Conservation (phyloP, 352 stramenopile genomes). For the Blastocystis sp. region DNA sequence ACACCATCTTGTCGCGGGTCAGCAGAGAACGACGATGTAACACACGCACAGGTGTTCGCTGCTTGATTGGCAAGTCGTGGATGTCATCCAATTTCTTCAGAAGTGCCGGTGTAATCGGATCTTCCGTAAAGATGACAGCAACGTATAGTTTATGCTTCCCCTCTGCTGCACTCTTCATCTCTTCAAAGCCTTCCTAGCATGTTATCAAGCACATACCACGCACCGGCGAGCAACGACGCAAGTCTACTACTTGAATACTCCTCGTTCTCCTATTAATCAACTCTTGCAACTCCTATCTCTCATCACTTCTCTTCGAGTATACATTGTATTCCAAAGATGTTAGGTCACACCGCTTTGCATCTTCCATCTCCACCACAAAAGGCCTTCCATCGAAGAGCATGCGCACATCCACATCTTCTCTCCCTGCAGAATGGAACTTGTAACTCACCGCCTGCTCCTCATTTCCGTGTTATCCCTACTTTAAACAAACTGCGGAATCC, state of each 20-base stretch:
- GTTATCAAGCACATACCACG: not conserved
- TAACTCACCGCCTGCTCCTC: conserved; percentile 42
- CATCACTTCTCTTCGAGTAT: not conserved
- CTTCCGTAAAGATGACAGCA: conserved; percentile 66
- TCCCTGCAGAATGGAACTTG: conserved; percentile 90
- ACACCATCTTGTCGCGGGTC: conserved; percentile 79
- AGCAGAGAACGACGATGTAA: conserved; percentile 89
- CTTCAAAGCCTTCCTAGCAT: conserved; percentile 62
- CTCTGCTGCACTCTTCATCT: conserved; percentile 65
- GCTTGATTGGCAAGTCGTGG: conserved; percentile 78
- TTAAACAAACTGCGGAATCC: conserved; percentile 71
- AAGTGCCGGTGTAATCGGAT: conserved; percentile 64
- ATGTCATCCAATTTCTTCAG: conserved; percentile 73
- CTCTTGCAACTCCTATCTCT: conserved; percentile 22
- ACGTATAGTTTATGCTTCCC: conserved; percentile 68
- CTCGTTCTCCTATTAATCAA: conserved; percentile 31
- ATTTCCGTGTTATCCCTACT: conserved; percentile 63
- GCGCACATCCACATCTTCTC: conserved; percentile 92
- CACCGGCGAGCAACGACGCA: conserved; percentile 13
- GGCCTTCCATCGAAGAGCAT: conserved; percentile 86
- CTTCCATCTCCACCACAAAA: conserved; percentile 64
- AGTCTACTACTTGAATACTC: conserved; percentile 53
- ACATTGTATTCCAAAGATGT: conserved; percentile 66
- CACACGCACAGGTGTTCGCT: conserved; percentile 92
- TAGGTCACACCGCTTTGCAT: conserved; percentile 74